phyloP scores from a whole-genome alignment of 495 filamentous ascomycete species.

The Penicillium macrosclerotiorum region DNA sequence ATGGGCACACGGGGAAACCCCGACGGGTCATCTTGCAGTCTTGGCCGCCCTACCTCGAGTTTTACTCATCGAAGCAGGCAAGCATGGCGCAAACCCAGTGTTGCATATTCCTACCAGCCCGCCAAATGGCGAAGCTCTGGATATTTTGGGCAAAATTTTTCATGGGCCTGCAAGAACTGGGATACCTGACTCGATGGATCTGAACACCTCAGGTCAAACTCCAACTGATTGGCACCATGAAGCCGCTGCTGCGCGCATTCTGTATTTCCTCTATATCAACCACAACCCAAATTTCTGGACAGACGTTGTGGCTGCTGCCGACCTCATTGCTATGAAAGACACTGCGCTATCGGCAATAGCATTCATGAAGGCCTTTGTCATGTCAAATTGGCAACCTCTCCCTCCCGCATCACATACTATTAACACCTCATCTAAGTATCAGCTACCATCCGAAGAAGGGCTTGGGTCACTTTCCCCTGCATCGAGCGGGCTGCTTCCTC shows the following conservation, averaged over 20 bases:
- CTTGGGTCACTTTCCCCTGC: conserved; percentile 38
- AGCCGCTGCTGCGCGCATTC: conserved; percentile 52
- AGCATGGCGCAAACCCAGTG: conserved; percentile 44
- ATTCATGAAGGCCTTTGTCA: conserved; percentile 52
- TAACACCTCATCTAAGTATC: conserved; percentile 31
- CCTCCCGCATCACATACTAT: conserved; percentile 17
- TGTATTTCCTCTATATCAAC: conserved; percentile 57
- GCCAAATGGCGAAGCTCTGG: conserved; percentile 52
- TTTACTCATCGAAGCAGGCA: conserved; percentile 50
- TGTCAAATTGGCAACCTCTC: conserved; percentile 52
- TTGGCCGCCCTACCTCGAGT: conserved; percentile 57
- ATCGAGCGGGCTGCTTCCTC: conserved; percentile 38
- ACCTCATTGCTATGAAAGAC: conserved; percentile 58
- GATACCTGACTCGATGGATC: conserved; percentile 27
- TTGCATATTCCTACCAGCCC: conserved; percentile 48
- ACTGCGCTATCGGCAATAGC: conserved; percentile 53
- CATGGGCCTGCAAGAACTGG: conserved; percentile 44
- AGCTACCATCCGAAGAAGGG: conserved; percentile 41
- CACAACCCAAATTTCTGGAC: conserved; percentile 50
- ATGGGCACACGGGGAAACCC: conserved; percentile 51
- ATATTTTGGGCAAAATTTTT: conserved; percentile 54
- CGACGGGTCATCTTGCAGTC: conserved; percentile 54
- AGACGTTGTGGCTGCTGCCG: conserved; percentile 51
- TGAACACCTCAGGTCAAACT: conserved; percentile 33
- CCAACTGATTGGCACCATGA: conserved; percentile 45